A percentile compares a stretch with the other conserved stretches of the same genome.
phyloP scores from a whole-genome alignment of 106 monocot genomes.

The Agapanthus africanus region DNA sequence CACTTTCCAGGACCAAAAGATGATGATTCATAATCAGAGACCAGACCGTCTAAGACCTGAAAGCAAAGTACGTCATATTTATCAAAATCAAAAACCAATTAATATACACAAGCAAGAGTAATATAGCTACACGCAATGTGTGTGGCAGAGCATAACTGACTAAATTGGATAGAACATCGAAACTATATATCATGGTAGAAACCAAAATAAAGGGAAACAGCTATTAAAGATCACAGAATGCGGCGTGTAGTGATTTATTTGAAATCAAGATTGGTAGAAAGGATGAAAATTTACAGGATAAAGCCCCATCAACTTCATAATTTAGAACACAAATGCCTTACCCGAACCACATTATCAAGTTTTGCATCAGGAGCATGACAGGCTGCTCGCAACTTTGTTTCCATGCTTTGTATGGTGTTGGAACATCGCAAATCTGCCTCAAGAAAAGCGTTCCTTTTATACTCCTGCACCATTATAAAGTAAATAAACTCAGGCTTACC shows the following conservation, averaged over 20 bases:
- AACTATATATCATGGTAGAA: too few species aligned
- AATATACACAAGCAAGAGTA: not conserved
- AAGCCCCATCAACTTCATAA: too few species aligned
- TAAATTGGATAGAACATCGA: not conserved
- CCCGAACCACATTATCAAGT: conserved; percentile 56
- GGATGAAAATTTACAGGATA: too few species aligned
- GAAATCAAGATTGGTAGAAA: too few species aligned
- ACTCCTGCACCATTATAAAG: conserved; percentile 43
- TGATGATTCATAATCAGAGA: conserved; percentile 56
- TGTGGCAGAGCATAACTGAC: not conserved
- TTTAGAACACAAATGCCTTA: conserved; percentile 15
- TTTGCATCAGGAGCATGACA: conserved; percentile 68
- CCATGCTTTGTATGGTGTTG: conserved; percentile 61
- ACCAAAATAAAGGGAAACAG: too few species aligned
- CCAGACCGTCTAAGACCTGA: conserved; percentile 57
- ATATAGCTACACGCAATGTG: not conserved
- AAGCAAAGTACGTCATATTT: not conserved
- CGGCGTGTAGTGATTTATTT: too few species aligned
- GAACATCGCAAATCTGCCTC: conserved; percentile 82
- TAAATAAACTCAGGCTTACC: not conserved
- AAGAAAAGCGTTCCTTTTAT: conserved; percentile 58
- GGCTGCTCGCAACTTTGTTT: conserved; percentile 64
- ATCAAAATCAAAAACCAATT: not conserved
- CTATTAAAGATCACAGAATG: too few species aligned
- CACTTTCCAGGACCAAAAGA: conserved; percentile 76